phyloP scores from a whole-genome alignment of 768 basidiomycete genomes.

The Lactarius akahatsu region DNA sequence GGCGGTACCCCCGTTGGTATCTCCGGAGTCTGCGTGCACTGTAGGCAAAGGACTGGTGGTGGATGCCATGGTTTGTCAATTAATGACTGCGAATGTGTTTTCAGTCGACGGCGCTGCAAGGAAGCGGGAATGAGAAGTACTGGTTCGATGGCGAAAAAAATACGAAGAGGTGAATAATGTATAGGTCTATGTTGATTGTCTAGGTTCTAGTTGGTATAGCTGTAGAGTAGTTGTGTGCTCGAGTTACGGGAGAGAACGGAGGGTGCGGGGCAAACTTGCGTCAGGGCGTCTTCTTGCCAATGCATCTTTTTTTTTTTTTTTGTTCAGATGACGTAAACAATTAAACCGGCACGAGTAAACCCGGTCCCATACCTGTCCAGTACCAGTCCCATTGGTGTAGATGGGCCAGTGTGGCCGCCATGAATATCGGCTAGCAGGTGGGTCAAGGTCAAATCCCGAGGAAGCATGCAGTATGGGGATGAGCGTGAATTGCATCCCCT shows the following conservation, averaged over 20 bases:
- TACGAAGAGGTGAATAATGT: conserved; percentile 5
- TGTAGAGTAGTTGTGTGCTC: neutral
- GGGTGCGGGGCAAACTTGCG: neutral
- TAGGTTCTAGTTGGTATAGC: conserved; percentile 9
- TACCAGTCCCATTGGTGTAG: neutral
- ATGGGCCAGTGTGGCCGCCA: neutral
- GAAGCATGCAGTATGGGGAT: neutral
- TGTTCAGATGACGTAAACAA: conserved; percentile 22
- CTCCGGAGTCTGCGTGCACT: conserved; percentile 56
- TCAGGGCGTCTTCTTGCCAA: conserved; percentile 1
- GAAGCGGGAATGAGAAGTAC: neutral
- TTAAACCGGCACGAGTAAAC: neutral
- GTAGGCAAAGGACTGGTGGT: conserved; percentile 40
- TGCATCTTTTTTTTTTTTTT: conserved; percentile 9
- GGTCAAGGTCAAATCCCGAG: conserved; percentile 5
- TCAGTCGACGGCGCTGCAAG: neutral
- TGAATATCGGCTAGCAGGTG: neutral
- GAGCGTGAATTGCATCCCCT: neutral
- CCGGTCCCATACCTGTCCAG: neutral
- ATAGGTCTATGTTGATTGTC: conserved; percentile 17
- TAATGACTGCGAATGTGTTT: conserved; percentile 22
- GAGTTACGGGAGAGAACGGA: conserved; percentile 16
- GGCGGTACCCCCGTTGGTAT: conserved; percentile 44
- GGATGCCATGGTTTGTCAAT: conserved; percentile 18
- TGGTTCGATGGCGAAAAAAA: neutral